Evolutionary conservation across 2,329 filamentous ascomycete species (phyloP), one percentile per base, ranked within the genome.

Genomic region (Cercospora zeina): DNA sequence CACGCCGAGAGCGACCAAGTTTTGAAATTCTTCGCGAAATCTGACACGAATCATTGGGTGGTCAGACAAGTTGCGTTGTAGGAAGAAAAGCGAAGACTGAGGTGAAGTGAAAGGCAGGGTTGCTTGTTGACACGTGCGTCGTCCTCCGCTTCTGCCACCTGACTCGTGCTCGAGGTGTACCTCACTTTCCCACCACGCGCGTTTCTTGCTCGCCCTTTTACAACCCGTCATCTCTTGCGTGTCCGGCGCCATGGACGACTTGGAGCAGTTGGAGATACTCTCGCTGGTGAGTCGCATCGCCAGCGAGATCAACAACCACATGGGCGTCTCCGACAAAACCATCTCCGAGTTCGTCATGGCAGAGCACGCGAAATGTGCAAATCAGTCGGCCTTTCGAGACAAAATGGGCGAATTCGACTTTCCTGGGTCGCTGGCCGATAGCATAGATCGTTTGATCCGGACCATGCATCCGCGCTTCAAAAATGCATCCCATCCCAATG

Each of bases 301-400:
- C 13, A 93, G 90, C 16, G 95, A 99, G 77, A 83, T 99, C 58
- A 89, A 96, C 71, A 99, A 99, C 73, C 91, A 99, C 78, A 79
- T 97, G 63, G 91, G 93, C 60, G 87, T 97, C 70, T 89, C 85
- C 74, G 93, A 99, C 78, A 97, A 96, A 78, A 96, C 91, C 4
- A 86, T 99, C 27, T 93, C 95, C 69, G 95, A 99, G 77, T 99
- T 96, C 74, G 87, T 99, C 71, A 96, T 99, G 73, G 90, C 90
- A 65, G 89, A 96, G 74, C 91, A 96, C 71, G 78, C 89, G 74
- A 85, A 93, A 83, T 89, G 87, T 79, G 83, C 81, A 56, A 84
- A 83, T 30, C 81, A 90, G 61, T 77, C 83, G 57, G 87, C 89
- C 30, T 99, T 97, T 80, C 89, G 89, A 78, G 80, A 81, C 68